Conservation (phyloP, 2,329 filamentous ascomycete genomes). For the Daldinia sp. region DNA sequence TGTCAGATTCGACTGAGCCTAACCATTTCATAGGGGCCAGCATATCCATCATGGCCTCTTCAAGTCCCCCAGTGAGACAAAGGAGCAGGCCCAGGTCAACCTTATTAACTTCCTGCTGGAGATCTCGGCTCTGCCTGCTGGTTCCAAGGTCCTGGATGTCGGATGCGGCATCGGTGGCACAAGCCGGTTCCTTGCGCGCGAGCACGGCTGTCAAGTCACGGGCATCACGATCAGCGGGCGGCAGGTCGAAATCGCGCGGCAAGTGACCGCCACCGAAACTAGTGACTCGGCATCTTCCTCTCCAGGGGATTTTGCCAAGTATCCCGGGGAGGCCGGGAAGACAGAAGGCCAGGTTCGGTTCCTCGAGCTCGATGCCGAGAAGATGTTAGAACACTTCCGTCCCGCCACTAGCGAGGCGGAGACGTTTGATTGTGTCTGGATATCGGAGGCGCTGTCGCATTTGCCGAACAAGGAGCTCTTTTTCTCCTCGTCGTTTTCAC, state of each 20-base stretch:
- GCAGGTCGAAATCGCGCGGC: constrained; percentile 69
- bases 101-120: constrained; percentile 68
- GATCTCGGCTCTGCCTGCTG: constrained; percentile 55
- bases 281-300: constrained; percentile 14
- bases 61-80: constrained; percentile 62
- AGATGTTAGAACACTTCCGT: constrained; percentile 66
- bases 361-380: constrained; percentile 71
- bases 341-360: constrained; percentile 60
- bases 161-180: constrained; percentile 73
- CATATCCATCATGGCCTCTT: constrained; percentile 75
- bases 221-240: constrained; percentile 71
- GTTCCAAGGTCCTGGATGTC: constrained; percentile 66
- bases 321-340: constrained; percentile 18
- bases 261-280: constrained; percentile 58
- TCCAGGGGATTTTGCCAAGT: constrained; percentile 8
- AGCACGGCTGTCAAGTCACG: constrained; percentile 65
- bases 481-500: constrained; percentile 63
- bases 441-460: constrained; percentile 71
- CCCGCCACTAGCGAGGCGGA: constrained; percentile 38
- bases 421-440: constrained; percentile 69
- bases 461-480: constrained; percentile 70
- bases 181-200: constrained; percentile 65
- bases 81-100: constrained; percentile 69
- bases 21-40: constrained; percentile 62
- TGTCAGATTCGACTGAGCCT: background rate